Evolutionary conservation across 495 filamentous ascomycete species (phyloP), one percentile per base, ranked within the genome.

Genomic region (Lepidopterella palustris): DNA sequence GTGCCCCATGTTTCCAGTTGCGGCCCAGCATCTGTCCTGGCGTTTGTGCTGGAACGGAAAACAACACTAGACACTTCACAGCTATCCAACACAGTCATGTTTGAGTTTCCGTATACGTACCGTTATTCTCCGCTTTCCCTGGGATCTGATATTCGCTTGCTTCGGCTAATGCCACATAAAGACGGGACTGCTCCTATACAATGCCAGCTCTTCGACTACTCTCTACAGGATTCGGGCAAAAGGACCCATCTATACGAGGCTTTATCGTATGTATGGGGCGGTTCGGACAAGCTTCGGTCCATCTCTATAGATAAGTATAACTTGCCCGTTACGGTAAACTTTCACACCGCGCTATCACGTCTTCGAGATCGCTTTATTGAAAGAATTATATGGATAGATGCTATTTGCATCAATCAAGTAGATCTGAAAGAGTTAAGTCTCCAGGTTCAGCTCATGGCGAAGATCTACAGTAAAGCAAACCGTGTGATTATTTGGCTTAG

Each of bases 111-210:
- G n/a, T n/a, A n/a, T n/a, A n/a, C n/a, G n/a, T n/a, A n/a, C n/a
- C n/a, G n/a, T n/a, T n/a, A n/a, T n/a, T n/a, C n/a, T n/a, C n/a
- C n/a, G n/a, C n/a, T n/a, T n/a, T n/a, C n/a, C n/a, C n/a, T n/a
- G n/a, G n/a, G n/a, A n/a, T n/a, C n/a, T n/a, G n/a, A n/a, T n/a
- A 54, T 54, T 54, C 51, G 51, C 26, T 54, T 54, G 26, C 51
- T 54, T 35, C 51, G 25, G 20, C 18, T 54, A 35, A 15, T 54
- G 31, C 51, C 51, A 15, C 18, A 29, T 35, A 28, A 35, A 54
- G 23, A 54, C 29, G 26, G 21, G 20, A 26, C 10, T 9, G 20
- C 28, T 20, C 31, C 39, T 31, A 54, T 26, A 21, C 31, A 13
- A 15, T 11, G n/a, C n/a, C n/a, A n/a, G n/a, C n/a, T 51, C 48